These are phyloP conservation scores for Dactylorhiza incarnata DNA, from an alignment of 106 monocot genomes.

Conservation along the genomic window DNA sequence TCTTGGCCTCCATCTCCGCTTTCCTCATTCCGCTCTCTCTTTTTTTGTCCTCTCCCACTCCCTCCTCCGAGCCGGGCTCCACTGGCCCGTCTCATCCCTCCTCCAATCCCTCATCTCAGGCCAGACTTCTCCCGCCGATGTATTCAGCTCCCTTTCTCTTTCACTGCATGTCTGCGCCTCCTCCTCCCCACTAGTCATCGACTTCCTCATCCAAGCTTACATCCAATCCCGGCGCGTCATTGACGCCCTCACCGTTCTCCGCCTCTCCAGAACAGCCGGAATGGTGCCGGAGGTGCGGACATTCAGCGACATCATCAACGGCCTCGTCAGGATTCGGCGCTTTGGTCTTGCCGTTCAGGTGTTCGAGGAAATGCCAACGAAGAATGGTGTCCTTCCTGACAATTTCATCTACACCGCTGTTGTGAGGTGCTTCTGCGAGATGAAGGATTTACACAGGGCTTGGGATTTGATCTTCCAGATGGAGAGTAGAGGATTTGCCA, in stretches of 20 bases:
- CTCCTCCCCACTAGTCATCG: slow-evolving; percentile 7
- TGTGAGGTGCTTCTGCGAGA: slow-evolving; percentile 62
- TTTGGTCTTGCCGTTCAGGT: slow-evolving; percentile 43
- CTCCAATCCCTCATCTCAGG: slow-evolving; percentile 40
- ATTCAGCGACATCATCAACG: slow-evolving; percentile 49
- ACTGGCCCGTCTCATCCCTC: slow-evolving; percentile 51
- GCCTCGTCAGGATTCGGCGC: slow-evolving; percentile 28
- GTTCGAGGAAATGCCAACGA: slow-evolving; percentile 33
- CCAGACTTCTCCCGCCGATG: slow-evolving; percentile 16
- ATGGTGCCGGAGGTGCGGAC: slow-evolving; percentile 31
- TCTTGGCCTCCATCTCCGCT: slow-evolving; percentile 48
- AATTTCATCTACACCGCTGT: slow-evolving; percentile 49
- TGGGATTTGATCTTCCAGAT: slow-evolving; percentile 32
- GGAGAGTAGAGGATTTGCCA: slow-evolving; percentile 26
- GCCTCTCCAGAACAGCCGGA: slow-evolving; percentile 5
- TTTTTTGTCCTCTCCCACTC: slow-evolving; percentile 45
- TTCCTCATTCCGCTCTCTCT: slow-evolving; percentile 49
- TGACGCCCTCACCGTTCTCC: slow-evolving; percentile 34
- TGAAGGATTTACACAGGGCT: slow-evolving; percentile 48
- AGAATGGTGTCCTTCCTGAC: slow-evolving; percentile 23
- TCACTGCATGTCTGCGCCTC: slow-evolving; percentile 8
- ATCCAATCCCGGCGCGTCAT: slow-evolving; percentile 12
- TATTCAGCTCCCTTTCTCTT: slow-evolving; percentile 9
- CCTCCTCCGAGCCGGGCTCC: slow-evolving; percentile 31
- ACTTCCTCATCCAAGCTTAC: slow-evolving; percentile 34